phyloP scores from a whole-genome alignment of 352 stramenopile genomes.

The Phytophthora agathidicida region DNA sequence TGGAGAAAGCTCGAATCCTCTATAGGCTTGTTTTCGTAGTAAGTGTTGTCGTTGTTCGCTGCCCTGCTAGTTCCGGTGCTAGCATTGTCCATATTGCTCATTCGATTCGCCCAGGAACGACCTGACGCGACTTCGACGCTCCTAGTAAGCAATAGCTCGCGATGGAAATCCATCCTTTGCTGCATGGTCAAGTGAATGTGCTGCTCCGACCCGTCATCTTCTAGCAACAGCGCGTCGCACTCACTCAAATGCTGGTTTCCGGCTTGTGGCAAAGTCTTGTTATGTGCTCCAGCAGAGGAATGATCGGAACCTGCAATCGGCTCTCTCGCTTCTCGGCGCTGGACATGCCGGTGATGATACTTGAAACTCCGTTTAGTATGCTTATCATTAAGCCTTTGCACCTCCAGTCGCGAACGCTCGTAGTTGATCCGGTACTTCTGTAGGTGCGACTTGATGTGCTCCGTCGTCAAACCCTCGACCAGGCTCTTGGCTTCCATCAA shows the following conservation, averaged over 20 bases:
- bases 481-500: constrained; percentile 23
- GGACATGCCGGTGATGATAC: constrained; percentile 1
- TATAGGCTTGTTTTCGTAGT: not conserved
- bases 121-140: constrained; percentile 23
- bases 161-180: constrained; percentile 35
- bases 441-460: constrained; percentile 34
- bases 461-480: constrained; percentile 15
- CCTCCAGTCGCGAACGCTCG: constrained; percentile 18
- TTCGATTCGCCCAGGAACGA: constrained; percentile 14
- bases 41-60: not conserved
- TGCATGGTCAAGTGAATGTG: constrained; percentile 30
- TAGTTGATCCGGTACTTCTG: constrained; percentile 37
- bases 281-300: not conserved
- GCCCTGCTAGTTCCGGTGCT: not conserved
- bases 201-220: constrained; percentile 6
- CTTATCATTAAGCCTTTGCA: constrained; percentile 19
- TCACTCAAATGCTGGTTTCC: constrained; percentile 8
- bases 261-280: not conserved
- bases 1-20: constrained; percentile 19
- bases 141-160: constrained; percentile 27
- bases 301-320: not conserved
- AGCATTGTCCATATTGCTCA: not conserved
- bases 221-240: constrained; percentile 10
- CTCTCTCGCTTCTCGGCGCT: not conserved
- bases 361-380: constrained; percentile 19